Evolutionary conservation across 2,329 filamentous ascomycete species (phyloP), one percentile per base, ranked within the genome.

Genomic region (Fusarium compactum): DNA sequence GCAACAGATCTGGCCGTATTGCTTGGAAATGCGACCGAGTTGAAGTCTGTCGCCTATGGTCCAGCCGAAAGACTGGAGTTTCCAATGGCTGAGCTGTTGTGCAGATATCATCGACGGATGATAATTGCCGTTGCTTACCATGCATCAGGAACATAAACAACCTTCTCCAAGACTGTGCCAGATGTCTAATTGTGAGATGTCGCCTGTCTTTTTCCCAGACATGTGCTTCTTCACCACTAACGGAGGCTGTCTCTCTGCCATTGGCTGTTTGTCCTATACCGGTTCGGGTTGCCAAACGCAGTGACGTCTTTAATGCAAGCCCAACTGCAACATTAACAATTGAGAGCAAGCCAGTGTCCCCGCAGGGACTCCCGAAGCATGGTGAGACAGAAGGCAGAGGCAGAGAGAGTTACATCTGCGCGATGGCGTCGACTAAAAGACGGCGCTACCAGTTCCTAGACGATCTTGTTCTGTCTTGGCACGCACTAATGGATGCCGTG

Each of bases 281-380:
- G 72, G 68, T 63, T 74, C 59, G 58, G 65, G 61, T 69, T 74
- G 64, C 73, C 71, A 63, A 74, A 70, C 67, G 9, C 32, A 76
- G 73, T 76, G 73, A 76, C 73, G 72, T 75, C 72, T 67, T 72
- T 45, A 58, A 68, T 69, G 64, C 67, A 73, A 67, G 68, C 48
- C 55, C 25, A 44, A 64, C 48, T 48, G 61, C 51, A 71, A 67
- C 56, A 69, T 52, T 52, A 48, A 38, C 45, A 60, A 44, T 38
- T 4, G 30, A 24, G 38, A 40, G 22, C 65, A 73, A 34, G 45
- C 27, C 67, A 73, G 72, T 60, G 58, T 57, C 58, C 67, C 67
- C 66, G 65, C 57, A 73, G 70, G 70, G 67, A 73, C 71, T 73
- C 73, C 73, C 71, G 73, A 70, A 61, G 69, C 59, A 71, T 75